Evolutionary conservation across 208 protist genomes (phyloP).

Genomic region (Crithidia acanthocephali): DNA sequence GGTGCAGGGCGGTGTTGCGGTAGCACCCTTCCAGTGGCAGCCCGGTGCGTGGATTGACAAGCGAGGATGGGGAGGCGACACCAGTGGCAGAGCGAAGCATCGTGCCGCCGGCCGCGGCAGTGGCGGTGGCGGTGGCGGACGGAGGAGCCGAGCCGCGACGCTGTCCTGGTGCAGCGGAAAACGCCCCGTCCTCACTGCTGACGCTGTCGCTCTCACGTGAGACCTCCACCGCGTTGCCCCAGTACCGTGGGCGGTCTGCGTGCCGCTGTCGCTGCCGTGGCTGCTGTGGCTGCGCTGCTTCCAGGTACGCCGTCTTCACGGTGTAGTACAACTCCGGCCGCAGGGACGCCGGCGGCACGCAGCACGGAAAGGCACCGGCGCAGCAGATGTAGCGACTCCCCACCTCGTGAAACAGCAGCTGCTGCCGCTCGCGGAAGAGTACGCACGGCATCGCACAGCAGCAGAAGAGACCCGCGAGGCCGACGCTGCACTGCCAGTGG

Average conservation of each 20-base stretch:
- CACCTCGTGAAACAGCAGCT: slow-evolving; percentile 44
- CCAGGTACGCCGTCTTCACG: slow-evolving; percentile 6
- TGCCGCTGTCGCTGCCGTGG: neutral
- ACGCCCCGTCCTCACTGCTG: neutral
- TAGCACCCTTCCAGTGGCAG: slow-evolving; percentile 51
- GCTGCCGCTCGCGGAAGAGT: slow-evolving; percentile 42
- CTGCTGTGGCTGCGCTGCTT: neutral
- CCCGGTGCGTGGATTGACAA: slow-evolving; percentile 31
- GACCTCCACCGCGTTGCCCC: slow-evolving; percentile 15
- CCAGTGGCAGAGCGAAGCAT: slow-evolving; percentile 20
- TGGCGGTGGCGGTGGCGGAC: no score
- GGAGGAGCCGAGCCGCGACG: no score
- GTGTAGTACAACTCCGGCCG: slow-evolving; percentile 62
- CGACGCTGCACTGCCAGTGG: slow-evolving; percentile 30
- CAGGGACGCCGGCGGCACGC: slow-evolving; percentile 37
- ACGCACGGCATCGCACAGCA: slow-evolving; percentile 44
- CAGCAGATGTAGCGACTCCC: slow-evolving; percentile 53
- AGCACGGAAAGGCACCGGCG: slow-evolving; percentile 45
- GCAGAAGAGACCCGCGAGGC: slow-evolving; percentile 33
- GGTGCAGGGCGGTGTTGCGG: slow-evolving; percentile 11
- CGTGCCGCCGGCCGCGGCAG: neutral
- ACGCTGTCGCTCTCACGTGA: slow-evolving; percentile 9
- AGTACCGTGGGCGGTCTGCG: slow-evolving; percentile 5
- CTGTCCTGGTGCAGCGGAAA: neutral
- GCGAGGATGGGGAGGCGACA: slow-evolving; percentile 25